Evolutionary conservation across 371 early-diverging fungal species (phyloP).

Genomic region (Mucor piriformis): DNA sequence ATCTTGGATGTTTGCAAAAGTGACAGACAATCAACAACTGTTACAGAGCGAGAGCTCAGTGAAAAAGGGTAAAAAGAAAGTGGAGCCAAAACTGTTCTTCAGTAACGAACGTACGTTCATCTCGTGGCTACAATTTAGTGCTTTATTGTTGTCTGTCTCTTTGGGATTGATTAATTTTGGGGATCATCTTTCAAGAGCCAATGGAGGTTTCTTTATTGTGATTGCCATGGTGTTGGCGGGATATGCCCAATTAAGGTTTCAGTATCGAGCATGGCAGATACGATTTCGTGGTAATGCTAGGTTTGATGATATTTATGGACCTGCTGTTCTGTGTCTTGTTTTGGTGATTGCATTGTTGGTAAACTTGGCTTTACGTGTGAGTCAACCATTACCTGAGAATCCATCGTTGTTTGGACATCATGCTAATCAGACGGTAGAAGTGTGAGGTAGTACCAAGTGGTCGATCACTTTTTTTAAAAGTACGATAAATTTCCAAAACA

Average conservation of each 20-base stretch:
- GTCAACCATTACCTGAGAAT: constrained; percentile 19
- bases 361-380: constrained; percentile 58
- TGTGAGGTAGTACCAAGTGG: no score
- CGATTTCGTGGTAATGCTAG: constrained; percentile 51
- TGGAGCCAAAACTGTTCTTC: constrained; percentile 98
- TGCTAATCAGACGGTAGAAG: neutral
- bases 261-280: constrained; percentile 80
- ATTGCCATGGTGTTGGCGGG: constrained; percentile 68
- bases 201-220: constrained; percentile 69
- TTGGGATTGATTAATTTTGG: constrained; percentile 85
- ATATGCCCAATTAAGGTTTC: constrained; percentile 81
- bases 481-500: neutral
- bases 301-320: constrained; percentile 65
- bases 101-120: constrained; percentile 98
- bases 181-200: constrained; percentile 63
- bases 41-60: constrained; percentile 15
- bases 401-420: constrained; percentile 12
- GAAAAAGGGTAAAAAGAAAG: constrained; percentile 52
- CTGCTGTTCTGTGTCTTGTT: constrained; percentile 75
- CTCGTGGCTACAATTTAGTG: constrained; percentile 79
- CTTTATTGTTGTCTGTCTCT: constrained; percentile 70
- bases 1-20: constrained; percentile 13
- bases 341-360: constrained; percentile 75
- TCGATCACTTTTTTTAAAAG: neutral
- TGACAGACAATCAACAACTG: constrained; percentile 6